Evolutionary conservation across 2,329 filamentous ascomycete species (phyloP), one percentile per base, ranked within the genome.

Genomic region (Colletotrichum tabaci): DNA sequence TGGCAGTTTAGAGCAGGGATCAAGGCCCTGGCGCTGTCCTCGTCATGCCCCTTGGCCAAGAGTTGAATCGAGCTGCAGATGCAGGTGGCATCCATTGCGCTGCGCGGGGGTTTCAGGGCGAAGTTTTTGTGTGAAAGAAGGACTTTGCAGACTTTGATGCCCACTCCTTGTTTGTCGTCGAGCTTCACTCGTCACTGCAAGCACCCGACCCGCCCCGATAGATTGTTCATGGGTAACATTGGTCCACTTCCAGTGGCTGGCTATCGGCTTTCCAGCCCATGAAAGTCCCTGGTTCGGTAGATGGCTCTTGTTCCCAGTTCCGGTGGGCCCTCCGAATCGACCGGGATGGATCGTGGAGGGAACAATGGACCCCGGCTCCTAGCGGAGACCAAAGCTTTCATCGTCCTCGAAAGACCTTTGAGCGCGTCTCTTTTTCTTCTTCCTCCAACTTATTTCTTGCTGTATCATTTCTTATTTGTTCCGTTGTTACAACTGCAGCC

Each of bases 1-100:
- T 80, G 79, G n/a, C 72, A 67, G 55, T 79, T 80, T 15, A 80
- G 61, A 2, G 68, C 66, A 15, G 78, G 70, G 12, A 74, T 72
- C 16, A 80, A 72, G 16, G 61, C 50, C 12, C 65, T 71, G 30
- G 77, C 77, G 38, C 66, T 70, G 15, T 38, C 62, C 21, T 77
- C 73, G 30, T 80, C 75, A 40, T 75, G 75, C 12, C 73, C 57
- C 50, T 71, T 67, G 49, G 76, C 73, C 66, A 80, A 58, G 30
- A 73, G 72, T 52, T 65, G 56, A 61, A 79, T 58, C n/a, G 72
- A 71, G 46, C 64, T 73, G 74, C 78, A 80, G 44, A 79, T 69
- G 26, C 71, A 73, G 56, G 49, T 23, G n/a, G 61, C 18, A 42
- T 55, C 16, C 35, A 26, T 26, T 61, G 56, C 56, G 55, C 61